Evolutionary conservation across 352 stramenopile species (phyloP).

Genomic region (Phytophthora pinifolia): DNA sequence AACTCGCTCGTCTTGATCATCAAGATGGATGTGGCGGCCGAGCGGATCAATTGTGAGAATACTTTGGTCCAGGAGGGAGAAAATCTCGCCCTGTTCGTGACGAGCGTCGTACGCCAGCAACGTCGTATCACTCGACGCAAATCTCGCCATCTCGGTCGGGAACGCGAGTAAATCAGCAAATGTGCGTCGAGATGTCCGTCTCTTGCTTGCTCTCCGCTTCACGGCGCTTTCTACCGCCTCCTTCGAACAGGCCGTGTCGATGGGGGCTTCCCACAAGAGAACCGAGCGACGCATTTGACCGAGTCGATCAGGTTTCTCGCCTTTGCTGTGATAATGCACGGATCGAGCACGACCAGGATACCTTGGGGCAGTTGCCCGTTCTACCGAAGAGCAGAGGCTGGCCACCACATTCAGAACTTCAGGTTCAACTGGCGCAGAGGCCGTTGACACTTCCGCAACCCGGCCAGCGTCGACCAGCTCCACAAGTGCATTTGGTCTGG

Average conservation of each 20-base stretch:
- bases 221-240: conserved; percentile 27
- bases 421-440: background rate
- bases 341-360: conserved; percentile 9
- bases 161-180: conserved; percentile 25
- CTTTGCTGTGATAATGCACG: conserved; percentile 19
- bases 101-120: conserved; percentile 58
- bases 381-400: conserved; percentile 13
- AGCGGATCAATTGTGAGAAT: conserved; percentile 57
- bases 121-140: conserved; percentile 34
- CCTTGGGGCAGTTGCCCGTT: background rate
- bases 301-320: conserved; percentile 1
- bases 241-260: conserved; percentile 18
- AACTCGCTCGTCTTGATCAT: conserved; percentile 41
- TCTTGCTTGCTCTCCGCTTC: conserved; percentile 30
- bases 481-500: background rate
- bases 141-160: conserved; percentile 30
- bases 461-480: background rate
- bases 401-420: conserved; percentile 1
- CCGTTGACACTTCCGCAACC: background rate
- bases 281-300: conserved; percentile 16
- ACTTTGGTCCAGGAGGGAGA: conserved; percentile 49
- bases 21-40: conserved; percentile 45
- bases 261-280: conserved; percentile 22
- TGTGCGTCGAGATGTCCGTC: conserved; percentile 30
- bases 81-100: conserved; percentile 51